Base-by-base conservation (phyloP, 805 yeast genomes). In the Zygotorulaspora florentina region DNA sequence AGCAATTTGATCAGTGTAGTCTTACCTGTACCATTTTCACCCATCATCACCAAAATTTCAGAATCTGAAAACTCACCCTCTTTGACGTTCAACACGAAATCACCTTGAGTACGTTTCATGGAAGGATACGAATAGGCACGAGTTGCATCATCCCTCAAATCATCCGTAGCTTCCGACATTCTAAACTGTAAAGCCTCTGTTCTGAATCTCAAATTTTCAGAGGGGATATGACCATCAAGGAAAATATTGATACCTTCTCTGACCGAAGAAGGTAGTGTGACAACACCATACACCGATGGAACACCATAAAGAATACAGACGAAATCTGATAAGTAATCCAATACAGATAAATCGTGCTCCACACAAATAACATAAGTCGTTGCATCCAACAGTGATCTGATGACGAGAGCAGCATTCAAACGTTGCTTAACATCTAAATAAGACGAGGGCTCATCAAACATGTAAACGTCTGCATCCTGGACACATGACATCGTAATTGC, bases 11-110 rank as follows among this genome's bases (percentile, higher is more conserved):
- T 91, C 75, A 93, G 83, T 12, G 99, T 93, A 35, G 99, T 93
- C 74, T 93, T 93, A 75, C 99, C 99, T 15, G 99, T 93, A 74
- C 99, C 99, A 69, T 93, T 93, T 73, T 93, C 99, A 67, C 99
- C 99, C 96, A 93, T 91, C 96, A 93, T 87, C 47, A 93, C 99
- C 61, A 93, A 77, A 59, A 93, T 93, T 74, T 93, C 99, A 35
- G 96, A 87, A 68, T 93, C 95, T 46, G 95, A 83, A 72, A 91
- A 93, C 48, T 85, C 90, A 72, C 99, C 99, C 37, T 79, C 63
- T 62, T 87, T 85, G 50, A 93, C 84, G 47, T 70, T 74, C 66
- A 93, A 76, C 64, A 80, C 81, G 85, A 93, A 93, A 69, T 90
- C 97, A 64, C 99, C 99, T 75, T 90, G 91, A 36, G 97, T 89